A percentile compares a stretch with the other conserved stretches of the same genome.
Conservation (phyloP, 805 yeast species). For the Ogataea trehalophila region DNA sequence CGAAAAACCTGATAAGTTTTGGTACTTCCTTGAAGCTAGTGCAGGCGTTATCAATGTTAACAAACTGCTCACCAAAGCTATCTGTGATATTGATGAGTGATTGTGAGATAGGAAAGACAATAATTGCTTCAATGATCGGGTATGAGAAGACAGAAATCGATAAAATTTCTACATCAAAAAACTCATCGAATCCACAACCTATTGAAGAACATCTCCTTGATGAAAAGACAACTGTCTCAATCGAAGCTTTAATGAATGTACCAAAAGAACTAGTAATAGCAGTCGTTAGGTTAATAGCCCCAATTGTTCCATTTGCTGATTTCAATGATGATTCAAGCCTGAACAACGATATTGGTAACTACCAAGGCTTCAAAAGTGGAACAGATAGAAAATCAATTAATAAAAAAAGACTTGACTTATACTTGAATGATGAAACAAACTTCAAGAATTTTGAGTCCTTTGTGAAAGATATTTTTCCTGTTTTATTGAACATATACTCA, state of each 20-base stretch:
- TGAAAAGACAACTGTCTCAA: constrained; percentile 32
- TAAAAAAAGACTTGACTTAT: constrained; percentile 30
- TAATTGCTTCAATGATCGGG: constrained; percentile 46
- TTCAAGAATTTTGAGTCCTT: constrained; percentile 26
- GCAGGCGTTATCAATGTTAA: constrained; percentile 42
- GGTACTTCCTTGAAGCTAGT: constrained; percentile 37
- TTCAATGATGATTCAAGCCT: constrained; percentile 4
- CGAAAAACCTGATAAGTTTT: constrained; percentile 27
- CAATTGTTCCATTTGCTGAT: constrained; percentile 47
- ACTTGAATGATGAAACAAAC: constrained; percentile 22
- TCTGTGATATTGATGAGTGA: constrained; percentile 43
- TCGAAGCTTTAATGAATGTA: constrained; percentile 68
- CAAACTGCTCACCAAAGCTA: constrained; percentile 37
- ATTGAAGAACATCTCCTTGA: not conserved
- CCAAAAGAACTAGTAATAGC: constrained; percentile 61
- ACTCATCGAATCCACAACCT: not conserved
- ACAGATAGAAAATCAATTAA: constrained; percentile 24
- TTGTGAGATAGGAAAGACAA: constrained; percentile 42
- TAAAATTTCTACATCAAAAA: not conserved
- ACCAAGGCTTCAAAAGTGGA: constrained; percentile 23
- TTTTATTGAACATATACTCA: constrained; percentile 60
- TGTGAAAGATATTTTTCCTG: constrained; percentile 42
- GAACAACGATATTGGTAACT: constrained; percentile 27
- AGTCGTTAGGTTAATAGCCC: constrained; percentile 50
- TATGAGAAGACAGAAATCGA: constrained; percentile 35